Base-by-base conservation (phyloP, 2,329 filamentous ascomycete species). In the Neoascochyta sp. region DNA sequence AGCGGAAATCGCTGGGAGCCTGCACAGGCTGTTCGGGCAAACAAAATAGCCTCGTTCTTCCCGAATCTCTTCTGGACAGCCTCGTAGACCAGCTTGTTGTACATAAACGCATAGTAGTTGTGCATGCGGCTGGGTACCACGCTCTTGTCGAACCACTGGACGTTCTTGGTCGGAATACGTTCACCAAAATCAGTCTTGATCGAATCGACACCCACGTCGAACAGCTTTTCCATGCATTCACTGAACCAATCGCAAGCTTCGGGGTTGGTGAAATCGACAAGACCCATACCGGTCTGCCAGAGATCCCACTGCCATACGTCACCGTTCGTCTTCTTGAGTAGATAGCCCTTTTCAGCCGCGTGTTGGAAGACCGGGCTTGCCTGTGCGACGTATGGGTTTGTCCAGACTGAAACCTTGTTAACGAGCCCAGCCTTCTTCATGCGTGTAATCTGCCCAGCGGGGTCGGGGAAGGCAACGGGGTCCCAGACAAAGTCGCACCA, bases 131-230 rank as follows among this genome's bases (percentile, higher is more conserved):
- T 67, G 2, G 80, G 73, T 45, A 85, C 79, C n/a, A 68, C 54
- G 4, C 66, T 67, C 26, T 65, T 52, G 45, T 85, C 79, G 50
- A 76, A 67, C 73, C 81, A 86, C 42, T 74, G 68, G 5, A 85
- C 75, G 43, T 81, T 77, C 27, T 73, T 68, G 4, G 73, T 75
- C 0, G 82, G 82, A 31, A 86, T 80, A 15, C 82, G 73, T 64
- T 86, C 82, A 32, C 81, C 81, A 57, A 86, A 86, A 52, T 86
- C 82, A 6, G 82, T 86, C 64, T 86, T 86, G 69, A 86, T 76
- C 34, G 74, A 72, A 55, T 86, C 81, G 30, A 86, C 75, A 7
- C 83, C 82, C 48, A 77, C 70, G 39, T 83, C 77, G 44, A 85
- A 81, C 3, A 86, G 70, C 3, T 68, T 68, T 30, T 76, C 71